Percentiles rank a stretch among this genome's conserved stretches.
These are phyloP conservation scores for Cafeteria roenbergensis DNA, from an alignment of 108 stramenopile genomes.

Conservation along the genomic window DNA sequence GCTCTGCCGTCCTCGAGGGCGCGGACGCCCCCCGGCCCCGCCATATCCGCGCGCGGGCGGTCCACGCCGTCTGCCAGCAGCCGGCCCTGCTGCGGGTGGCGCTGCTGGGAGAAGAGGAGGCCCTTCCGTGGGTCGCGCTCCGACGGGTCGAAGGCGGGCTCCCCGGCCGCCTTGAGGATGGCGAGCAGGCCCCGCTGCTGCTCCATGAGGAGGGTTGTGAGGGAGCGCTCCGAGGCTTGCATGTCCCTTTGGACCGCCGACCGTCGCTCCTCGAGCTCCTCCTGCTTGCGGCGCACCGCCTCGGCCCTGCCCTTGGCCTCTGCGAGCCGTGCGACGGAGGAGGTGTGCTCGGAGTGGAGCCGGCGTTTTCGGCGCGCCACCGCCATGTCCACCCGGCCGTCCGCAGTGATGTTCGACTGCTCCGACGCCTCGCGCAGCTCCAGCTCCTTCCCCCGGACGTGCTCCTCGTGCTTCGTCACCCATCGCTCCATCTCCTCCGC, in stretches of 20 bases:
- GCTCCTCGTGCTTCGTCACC: background rate
- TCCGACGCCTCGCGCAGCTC: background rate
- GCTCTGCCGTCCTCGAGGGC: too few relatives aligned
- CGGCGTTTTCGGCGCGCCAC: background rate
- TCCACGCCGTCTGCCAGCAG: too few relatives aligned
- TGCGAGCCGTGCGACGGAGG: background rate
- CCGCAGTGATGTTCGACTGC: background rate
- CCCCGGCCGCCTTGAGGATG: background rate
- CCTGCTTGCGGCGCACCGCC: too few relatives aligned
- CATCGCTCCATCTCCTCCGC: background rate
- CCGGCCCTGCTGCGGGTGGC: too few relatives aligned
- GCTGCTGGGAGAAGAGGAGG: too few relatives aligned
- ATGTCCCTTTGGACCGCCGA: too few relatives aligned
- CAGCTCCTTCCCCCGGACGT: background rate
- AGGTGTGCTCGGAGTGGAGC: background rate
- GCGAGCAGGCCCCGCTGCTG: background rate
- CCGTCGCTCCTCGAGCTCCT: too few relatives aligned
- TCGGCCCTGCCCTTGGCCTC: background rate
- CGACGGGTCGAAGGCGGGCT: background rate
- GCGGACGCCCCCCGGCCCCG: too few relatives aligned
- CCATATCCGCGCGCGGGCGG: too few relatives aligned
- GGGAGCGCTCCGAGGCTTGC: background rate
- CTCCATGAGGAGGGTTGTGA: background rate
- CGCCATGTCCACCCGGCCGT: background rate
- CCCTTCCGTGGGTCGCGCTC: too few relatives aligned